Base-by-base conservation (phyloP, 106 monocot genomes). In the Acorus gramineus region DNA sequence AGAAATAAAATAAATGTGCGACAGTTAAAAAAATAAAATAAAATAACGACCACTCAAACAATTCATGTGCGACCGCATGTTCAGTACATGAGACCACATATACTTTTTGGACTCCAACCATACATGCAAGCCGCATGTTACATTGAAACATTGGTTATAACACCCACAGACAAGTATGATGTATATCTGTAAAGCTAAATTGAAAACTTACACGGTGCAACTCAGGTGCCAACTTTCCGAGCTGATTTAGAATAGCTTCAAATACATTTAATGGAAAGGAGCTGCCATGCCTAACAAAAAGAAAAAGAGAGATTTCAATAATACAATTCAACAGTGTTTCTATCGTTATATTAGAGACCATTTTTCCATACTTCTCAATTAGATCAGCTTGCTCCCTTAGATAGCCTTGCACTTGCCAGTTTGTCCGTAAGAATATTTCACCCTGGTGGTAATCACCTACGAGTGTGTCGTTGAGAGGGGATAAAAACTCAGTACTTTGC, bases 371-470 rank as follows among this genome's bases (percentile, higher is more conserved):
- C 93, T 79, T 96, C 69, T 96, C 95, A 46, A 96, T 77, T 68
- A 84, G 68, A 74, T 96, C 85, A 64, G 90, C 95, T 81, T 96
- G 95, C 72, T 67, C 72, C 66, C 87, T 90, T 60, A 96, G 73
- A 59, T 87, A 96, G 4, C 87, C 95, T 65, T 85, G 83, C 59
- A 96, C 66, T 85, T 90, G 95, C 84, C 84, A 87, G 68, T 76
- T 84, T 49, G 95, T 78, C 6, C 85, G 84, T 52, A 96, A 70
- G 53, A 84, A 79, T 49, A 67, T 7, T 4, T 11, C 68, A 43
- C 71, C 76, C 69, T 78, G 80, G 65, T 76, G 81, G 56, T 81
- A 78, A 57, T 79, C 77, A 76, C 57, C 62, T 69, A 59, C 71
- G 11, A 70, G 68, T 67, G 56, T 57, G 66, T 82, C 55, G 46